phyloP scores from a whole-genome alignment of 2,329 filamentous ascomycete species.

The Xylariales sp. region DNA sequence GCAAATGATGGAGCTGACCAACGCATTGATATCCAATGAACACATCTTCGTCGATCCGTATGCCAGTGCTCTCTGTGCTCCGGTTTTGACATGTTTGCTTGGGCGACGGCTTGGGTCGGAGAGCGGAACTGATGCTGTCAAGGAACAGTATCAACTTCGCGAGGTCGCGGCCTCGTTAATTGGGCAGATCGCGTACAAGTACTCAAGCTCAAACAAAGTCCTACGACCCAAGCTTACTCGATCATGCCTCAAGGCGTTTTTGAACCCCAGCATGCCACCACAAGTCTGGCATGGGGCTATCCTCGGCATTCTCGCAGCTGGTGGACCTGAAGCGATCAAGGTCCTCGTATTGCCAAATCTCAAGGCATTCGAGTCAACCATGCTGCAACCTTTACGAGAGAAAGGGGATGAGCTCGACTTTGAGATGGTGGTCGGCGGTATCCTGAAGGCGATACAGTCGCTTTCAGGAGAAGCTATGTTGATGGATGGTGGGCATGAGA shows the following conservation, averaged over 20 bases:
- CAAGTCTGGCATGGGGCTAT: constrained; percentile 91
- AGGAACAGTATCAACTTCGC: constrained; percentile 81
- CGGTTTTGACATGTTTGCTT: constrained; percentile 91
- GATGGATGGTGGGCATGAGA: constrained; percentile 57
- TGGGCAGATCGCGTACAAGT: constrained; percentile 81
- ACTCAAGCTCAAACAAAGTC: constrained; percentile 81
- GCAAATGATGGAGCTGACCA: constrained; percentile 91
- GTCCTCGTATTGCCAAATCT: constrained; percentile 68
- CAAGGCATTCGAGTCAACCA: constrained; percentile 63
- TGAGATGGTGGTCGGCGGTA: constrained; percentile 66
- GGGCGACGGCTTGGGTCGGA: constrained; percentile 79
- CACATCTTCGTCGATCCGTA: constrained; percentile 77
- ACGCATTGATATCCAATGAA: constrained; percentile 85
- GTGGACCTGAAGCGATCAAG: constrained; percentile 71
- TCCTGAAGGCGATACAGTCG: constrained; percentile 64
- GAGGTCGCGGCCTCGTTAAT: constrained; percentile 87
- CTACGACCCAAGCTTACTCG: constrained; percentile 89
- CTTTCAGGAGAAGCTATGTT: constrained; percentile 53
- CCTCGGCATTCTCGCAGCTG: constrained; percentile 80
- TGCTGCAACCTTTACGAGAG: constrained; percentile 65
- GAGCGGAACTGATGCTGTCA: constrained; percentile 62
- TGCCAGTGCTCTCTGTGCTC: constrained; percentile 76
- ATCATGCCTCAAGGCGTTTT: constrained; percentile 91
- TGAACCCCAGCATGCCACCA: constrained; percentile 85
- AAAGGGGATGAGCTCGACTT: constrained; percentile 61